Evolutionary conservation across 2,329 filamentous ascomycete species (phyloP).

Genomic region (Cyclaneusma minus): DNA sequence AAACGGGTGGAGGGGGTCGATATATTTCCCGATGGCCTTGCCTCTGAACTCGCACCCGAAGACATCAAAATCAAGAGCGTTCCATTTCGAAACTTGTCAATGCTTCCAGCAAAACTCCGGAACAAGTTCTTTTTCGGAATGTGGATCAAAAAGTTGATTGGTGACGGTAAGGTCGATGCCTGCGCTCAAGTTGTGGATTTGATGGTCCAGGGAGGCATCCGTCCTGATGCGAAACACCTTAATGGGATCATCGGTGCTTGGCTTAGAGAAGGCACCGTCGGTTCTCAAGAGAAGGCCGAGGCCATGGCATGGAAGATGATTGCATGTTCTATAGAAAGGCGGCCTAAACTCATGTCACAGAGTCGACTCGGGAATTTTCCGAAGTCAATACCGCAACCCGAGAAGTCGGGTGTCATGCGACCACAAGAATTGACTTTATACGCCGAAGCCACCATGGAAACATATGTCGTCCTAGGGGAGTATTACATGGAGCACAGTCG

Average conservation of each 20-base stretch:
- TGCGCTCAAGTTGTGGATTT: slow-evolving; percentile 59
- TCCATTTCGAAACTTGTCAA: slow-evolving; percentile 30
- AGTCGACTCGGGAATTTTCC: slow-evolving; percentile 7
- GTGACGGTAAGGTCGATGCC: slow-evolving; percentile 52
- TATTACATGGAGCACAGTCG: slow-evolving; percentile 52
- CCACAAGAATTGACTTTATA: slow-evolving; percentile 22
- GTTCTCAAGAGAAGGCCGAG: slow-evolving; percentile 45
- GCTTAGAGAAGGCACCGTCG: slow-evolving; percentile 44
- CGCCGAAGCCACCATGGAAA: slow-evolving; percentile 60
- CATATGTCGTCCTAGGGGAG: slow-evolving; percentile 59
- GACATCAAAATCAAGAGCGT: too few species aligned
- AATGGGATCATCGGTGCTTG: slow-evolving; percentile 73
- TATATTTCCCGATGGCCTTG: slow-evolving; percentile 2
- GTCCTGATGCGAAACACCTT: slow-evolving; percentile 57
- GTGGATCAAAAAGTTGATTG: slow-evolving; percentile 76
- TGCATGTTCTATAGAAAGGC: slow-evolving; percentile 28
- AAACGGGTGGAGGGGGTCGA: slow-evolving; percentile 15
- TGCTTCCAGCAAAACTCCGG: slow-evolving; percentile 33
- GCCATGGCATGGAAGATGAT: slow-evolving; percentile 65
- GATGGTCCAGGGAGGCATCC: slow-evolving; percentile 55
- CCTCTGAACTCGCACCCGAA: slow-evolving; percentile 8
- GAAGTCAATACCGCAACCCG: slow-evolving; percentile 1
- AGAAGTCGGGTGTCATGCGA: slow-evolving; percentile 17
- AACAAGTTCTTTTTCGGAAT: slow-evolving; percentile 79
- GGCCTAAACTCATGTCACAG: slow-evolving; percentile 4